Base-by-base conservation (phyloP, 768 basidiomycete species). In the Auricularia cornea region DNA sequence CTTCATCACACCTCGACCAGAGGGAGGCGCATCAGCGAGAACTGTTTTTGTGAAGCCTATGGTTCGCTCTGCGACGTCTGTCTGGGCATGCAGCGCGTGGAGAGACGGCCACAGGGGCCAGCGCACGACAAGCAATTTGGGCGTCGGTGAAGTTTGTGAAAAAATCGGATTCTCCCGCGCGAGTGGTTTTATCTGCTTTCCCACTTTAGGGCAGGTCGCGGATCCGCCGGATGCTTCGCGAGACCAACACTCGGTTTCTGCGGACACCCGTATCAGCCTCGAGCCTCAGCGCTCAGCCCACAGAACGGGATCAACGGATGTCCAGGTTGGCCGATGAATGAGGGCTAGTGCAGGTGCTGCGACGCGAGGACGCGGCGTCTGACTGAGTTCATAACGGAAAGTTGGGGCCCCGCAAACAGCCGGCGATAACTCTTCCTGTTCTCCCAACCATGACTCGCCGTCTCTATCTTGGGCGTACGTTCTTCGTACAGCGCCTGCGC, bases 381-480 rank as follows among this genome's bases (percentile, higher is more conserved):
- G 20, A 48, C 44, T 48, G 44, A 48, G 44, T 48, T 48, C 44
- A 23, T 5, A 48, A 23, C 16, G 44, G n/a, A 48, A 23, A 20
- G 16, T 48, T 18, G 44, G 23, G 44, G 20, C 20, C 44, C 44
- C 20, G 44, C 44, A 23, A 20, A 20, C 23, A 20, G 20, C 44
- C 20, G 16, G 20, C 11, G 44, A 48, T 6, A 18, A 6, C 44
- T 62, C 23, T 28, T 62, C 40, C 44, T 60, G 38, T 59, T 33
- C 62, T 64, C 60, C 62, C 32, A 52, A 67, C 60, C 71, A 92
- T 92, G 91, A 84, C 89, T 65, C 83, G 89, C 74, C 86, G 91
- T 73, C 84, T 93, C 62, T 93, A 93, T 71, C 87, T 93, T 70
- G 91, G 91, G 74, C 86, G 91, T 92, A 79, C 68, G 83, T 62